Evolutionary conservation across 192 early-diverging fungal genomes (phyloP).

Genomic region (Lunasporangiospora selenospora): DNA sequence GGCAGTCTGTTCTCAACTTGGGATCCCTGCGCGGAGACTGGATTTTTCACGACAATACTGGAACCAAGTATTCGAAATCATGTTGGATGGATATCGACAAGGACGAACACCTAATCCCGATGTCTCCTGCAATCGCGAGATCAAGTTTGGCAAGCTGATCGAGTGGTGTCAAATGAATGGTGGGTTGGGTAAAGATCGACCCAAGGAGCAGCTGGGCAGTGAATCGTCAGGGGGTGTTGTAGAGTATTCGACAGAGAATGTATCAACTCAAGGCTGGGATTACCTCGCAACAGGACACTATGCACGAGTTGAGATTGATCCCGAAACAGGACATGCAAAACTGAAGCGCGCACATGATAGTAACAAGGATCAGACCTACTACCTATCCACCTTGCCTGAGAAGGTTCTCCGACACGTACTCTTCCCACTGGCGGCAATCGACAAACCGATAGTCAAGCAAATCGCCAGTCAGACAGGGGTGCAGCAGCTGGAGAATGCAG

Average conservation of each 20-base stretch:
- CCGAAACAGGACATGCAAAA: constrained; percentile 9
- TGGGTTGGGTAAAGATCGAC: constrained; percentile 29
- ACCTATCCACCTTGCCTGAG: constrained; percentile 71
- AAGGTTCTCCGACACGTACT: constrained; percentile 58
- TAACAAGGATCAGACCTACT: constrained; percentile 96
- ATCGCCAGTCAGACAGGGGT: constrained; percentile 56
- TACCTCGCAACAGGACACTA: constrained; percentile 59
- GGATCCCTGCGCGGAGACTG: constrained; percentile 67
- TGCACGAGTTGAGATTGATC: constrained; percentile 49
- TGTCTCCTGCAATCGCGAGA: constrained; percentile 85
- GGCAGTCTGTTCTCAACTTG: constrained; percentile 67
- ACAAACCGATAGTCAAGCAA: constrained; percentile 76
- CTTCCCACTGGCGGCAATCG: constrained; percentile 84
- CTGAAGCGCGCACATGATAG: constrained; percentile 60
- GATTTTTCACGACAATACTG: constrained; percentile 93
- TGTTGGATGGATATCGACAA: constrained; percentile 71
- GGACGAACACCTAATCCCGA: constrained; percentile 95
- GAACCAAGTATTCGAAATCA: constrained; percentile 84
- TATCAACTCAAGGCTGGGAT: constrained; percentile 22
- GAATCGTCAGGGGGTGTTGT: constrained; percentile 49
- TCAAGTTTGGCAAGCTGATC: constrained; percentile 95
- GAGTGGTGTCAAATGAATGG: constrained; percentile 52
- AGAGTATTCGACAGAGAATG: background rate
- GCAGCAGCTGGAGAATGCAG: constrained; percentile 61
- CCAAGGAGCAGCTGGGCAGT: background rate